A percentile compares a stretch with the other conserved stretches of the same genome.
Evolutionary conservation across 805 yeast genomes (phyloP).

Genomic region (Kluyveromyces wickerhamii): DNA sequence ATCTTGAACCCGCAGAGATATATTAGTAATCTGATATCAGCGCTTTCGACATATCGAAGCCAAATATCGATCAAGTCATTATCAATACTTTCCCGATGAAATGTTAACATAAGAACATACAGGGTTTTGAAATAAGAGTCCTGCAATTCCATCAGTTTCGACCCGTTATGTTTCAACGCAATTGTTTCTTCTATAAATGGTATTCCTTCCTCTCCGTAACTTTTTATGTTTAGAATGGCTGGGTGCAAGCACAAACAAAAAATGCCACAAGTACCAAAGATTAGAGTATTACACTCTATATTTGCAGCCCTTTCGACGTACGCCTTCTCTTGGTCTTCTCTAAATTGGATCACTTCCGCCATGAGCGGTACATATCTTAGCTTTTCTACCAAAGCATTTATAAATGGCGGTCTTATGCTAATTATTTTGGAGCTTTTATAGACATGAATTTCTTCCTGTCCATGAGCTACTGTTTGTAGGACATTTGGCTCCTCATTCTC

Average conservation of each 20-base stretch:
- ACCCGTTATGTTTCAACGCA: constrained; percentile 8
- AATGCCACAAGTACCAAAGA: constrained; percentile 16
- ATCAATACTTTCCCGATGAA: constrained; percentile 21
- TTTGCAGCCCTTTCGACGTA: constrained; percentile 15
- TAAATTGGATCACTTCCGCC: constrained; percentile 13
- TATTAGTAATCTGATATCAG: constrained; percentile 24
- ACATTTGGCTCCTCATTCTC: constrained; percentile 14
- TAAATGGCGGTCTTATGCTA: not conserved
- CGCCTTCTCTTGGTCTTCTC: constrained; percentile 20
- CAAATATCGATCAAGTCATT: constrained; percentile 14
- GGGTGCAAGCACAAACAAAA: constrained; percentile 15
- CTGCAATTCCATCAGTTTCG: constrained; percentile 9
- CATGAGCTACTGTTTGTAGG: constrained; percentile 11
- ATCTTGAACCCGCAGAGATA: constrained; percentile 19
- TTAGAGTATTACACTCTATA: constrained; percentile 13
- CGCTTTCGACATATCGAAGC: constrained; percentile 11
- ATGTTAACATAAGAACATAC: constrained; percentile 15
- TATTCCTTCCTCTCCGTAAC: constrained; percentile 17
- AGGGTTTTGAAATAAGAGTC: constrained; percentile 15
- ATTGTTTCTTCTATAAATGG: constrained; percentile 13
- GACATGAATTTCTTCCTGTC: constrained; percentile 6
- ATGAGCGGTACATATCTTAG: constrained; percentile 18
- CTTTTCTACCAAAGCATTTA: constrained; percentile 16
- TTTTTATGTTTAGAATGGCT: constrained; percentile 16
- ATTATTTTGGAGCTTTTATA: constrained; percentile 13